Evolutionary conservation across 805 yeast genomes (phyloP).

Genomic region (Huiozyma naganishii): DNA sequence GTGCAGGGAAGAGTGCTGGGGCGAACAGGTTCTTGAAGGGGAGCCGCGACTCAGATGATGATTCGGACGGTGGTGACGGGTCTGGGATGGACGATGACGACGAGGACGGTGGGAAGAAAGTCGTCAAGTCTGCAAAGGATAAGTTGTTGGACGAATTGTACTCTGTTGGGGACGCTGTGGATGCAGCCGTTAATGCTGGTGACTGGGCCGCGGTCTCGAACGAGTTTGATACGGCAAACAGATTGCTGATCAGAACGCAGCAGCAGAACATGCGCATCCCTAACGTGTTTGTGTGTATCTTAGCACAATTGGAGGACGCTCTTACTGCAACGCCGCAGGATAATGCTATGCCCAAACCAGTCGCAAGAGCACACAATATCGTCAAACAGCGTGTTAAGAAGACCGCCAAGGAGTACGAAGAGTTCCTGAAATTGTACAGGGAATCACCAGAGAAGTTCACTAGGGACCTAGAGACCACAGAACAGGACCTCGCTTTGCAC

Average conservation of each 20-base stretch:
- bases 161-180: conserved; percentile 52
- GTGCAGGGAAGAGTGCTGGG: conserved; percentile 18
- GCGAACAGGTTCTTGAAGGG: conserved; percentile 28
- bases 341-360: conserved; percentile 48
- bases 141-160: conserved; percentile 83
- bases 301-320: conserved; percentile 59
- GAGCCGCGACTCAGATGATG: conserved; percentile 31
- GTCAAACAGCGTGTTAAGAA: conserved; percentile 82
- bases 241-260: conserved; percentile 52
- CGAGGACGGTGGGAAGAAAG: conserved; percentile 64
- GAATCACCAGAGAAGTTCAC: conserved; percentile 69
- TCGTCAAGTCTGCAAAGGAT: conserved; percentile 88
- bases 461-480: conserved; percentile 33
- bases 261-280: conserved; percentile 74
- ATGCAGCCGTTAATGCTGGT: conserved; percentile 52
- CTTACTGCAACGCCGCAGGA: conserved; percentile 47
- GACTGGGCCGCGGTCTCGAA: conserved; percentile 70
- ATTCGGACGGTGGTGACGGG: background rate
- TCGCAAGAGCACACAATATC: conserved; percentile 78
- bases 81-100: background rate
- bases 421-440: conserved; percentile 47
- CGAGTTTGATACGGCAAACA: conserved; percentile 71
- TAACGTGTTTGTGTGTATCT: conserved; percentile 50
- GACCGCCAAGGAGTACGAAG: conserved; percentile 57
- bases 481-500: background rate